Evolutionary conservation across 257 asterid species (phyloP), one percentile per base, ranked within the genome.

Genomic region (Anisodus acutangulus): DNA sequence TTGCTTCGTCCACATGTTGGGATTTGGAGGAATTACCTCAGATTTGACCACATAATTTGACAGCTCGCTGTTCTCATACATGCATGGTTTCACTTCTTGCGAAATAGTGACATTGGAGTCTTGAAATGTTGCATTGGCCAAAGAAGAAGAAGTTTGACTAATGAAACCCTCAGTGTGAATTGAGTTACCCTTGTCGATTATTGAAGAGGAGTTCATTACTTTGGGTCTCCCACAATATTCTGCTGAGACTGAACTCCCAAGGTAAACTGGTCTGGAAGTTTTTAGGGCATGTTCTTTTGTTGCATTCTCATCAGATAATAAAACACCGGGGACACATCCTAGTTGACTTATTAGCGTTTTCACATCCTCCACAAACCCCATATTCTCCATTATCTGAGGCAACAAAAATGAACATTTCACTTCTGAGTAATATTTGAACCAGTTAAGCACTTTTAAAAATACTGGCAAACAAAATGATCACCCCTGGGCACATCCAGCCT

Each of bases 341-440:
- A 93, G 92, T 83, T 94, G 95, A 88, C 80, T 90, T 86, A 95
- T 54, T 79, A 94, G 85, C 59, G 89, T 84, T 66, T 86, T 86
- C 82, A 91, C 98, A 13, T 94, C 93, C 68, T 91, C 90, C 43
- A 95, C 79, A 83, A 95, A 92, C 83, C 88, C 93, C 62, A 83
- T 26, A 81, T 94, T 90, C 92, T 94, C 99, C 89, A 86, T 83
- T 82, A 95, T 90, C 99, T 95, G 93, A 82, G 78, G 82, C 72
- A 85, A 76, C 39, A 87, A 78, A 83, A 4, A 82, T 16, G 16
- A 82, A 37, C 63, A 26, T 8, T 84, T 58, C 58, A 87, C 83
- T 81, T 62, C 76, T 43, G 81, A 54, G 63, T 72, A 57, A 67
- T 57, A 76, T 58, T 62, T 64, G 60, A 88, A 83, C 53, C 41